Conservation (phyloP, 352 stramenopile genomes). For the Phytophthora chlamydospora region DNA sequence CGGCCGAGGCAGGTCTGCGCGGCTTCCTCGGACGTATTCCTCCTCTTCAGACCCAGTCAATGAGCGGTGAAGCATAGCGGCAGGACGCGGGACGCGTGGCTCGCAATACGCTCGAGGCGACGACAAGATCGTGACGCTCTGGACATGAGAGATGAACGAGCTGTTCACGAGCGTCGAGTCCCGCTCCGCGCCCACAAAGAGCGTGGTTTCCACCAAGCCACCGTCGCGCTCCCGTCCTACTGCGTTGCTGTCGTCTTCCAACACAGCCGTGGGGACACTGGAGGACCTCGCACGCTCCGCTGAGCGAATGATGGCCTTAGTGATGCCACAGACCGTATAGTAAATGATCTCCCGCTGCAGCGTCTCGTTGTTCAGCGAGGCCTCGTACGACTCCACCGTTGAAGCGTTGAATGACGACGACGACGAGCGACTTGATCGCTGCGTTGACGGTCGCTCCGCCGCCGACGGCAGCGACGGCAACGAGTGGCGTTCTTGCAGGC, state of each 20-base stretch:
- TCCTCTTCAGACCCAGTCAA: constrained; percentile 14
- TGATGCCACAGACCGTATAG: constrained; percentile 83
- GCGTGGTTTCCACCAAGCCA: constrained; percentile 33
- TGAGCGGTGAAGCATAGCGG: constrained; percentile 12
- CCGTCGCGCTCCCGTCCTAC: constrained; percentile 3
- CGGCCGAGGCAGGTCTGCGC: constrained; percentile 16
- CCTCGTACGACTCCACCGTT: constrained; percentile 41
- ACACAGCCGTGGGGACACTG: constrained; percentile 20
- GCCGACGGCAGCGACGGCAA: constrained; percentile 23
- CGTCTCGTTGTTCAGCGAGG: constrained; percentile 74
- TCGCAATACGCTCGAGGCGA: constrained; percentile 65
- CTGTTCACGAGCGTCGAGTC: constrained; percentile 56
- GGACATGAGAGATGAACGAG: constrained; percentile 55
- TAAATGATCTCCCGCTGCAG: constrained; percentile 86
- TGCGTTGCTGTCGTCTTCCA: not conserved
- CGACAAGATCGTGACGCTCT: constrained; percentile 42
- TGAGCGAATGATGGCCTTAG: constrained; percentile 70
- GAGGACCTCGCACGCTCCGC: constrained; percentile 41
- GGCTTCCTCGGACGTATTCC: not conserved
- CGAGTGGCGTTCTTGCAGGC: constrained; percentile 23
- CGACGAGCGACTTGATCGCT: constrained; percentile 33
- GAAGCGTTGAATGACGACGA: constrained; percentile 39
- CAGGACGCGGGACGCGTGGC: constrained; percentile 10
- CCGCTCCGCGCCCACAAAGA: constrained; percentile 62
- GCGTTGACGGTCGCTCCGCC: constrained; percentile 13